Evolutionary conservation across 106 monocot genomes (phyloP).

Genomic region (Dioscorea alata): DNA sequence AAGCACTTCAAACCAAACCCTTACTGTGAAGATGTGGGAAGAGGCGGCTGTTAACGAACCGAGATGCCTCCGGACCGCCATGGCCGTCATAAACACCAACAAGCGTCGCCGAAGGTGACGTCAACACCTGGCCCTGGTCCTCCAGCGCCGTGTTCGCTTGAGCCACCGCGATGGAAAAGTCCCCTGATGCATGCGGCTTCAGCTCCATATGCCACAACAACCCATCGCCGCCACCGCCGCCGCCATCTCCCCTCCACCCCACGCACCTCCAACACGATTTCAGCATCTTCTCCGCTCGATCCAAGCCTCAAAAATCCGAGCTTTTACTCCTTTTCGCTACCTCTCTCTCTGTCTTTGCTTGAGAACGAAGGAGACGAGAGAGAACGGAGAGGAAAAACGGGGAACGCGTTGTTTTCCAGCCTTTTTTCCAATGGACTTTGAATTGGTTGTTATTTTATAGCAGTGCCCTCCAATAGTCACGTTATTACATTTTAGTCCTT

Average conservation of each 20-base stretch:
- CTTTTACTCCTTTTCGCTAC: neutral
- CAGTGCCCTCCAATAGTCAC: neutral
- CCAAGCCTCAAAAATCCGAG: neutral
- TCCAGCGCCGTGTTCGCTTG: constrained; percentile 48
- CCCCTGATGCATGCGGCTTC: constrained; percentile 49
- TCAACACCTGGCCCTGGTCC: constrained; percentile 47
- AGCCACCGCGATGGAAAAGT: constrained; percentile 45
- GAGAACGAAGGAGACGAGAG: neutral
- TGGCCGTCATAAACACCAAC: constrained; percentile 62
- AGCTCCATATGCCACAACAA: constrained; percentile 41
- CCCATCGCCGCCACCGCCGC: constrained; percentile 15
- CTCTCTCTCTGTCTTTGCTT: neutral
- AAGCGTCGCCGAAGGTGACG: constrained; percentile 36
- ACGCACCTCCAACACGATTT: constrained; percentile 14
- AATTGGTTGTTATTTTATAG: neutral
- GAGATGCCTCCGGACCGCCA: constrained; percentile 53
- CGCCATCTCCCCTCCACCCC: constrained; percentile 4
- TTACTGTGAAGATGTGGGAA: constrained; percentile 43
- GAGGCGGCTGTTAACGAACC: constrained; percentile 38
- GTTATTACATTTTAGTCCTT: neutral
- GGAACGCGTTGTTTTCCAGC: neutral
- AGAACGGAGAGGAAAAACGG: neutral
- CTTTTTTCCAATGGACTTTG: too few species aligned
- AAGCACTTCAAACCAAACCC: neutral
- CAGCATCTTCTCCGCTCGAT: neutral